Evolutionary conservation across 768 basidiomycete species (phyloP).

Genomic region (Mycena indigotica): DNA sequence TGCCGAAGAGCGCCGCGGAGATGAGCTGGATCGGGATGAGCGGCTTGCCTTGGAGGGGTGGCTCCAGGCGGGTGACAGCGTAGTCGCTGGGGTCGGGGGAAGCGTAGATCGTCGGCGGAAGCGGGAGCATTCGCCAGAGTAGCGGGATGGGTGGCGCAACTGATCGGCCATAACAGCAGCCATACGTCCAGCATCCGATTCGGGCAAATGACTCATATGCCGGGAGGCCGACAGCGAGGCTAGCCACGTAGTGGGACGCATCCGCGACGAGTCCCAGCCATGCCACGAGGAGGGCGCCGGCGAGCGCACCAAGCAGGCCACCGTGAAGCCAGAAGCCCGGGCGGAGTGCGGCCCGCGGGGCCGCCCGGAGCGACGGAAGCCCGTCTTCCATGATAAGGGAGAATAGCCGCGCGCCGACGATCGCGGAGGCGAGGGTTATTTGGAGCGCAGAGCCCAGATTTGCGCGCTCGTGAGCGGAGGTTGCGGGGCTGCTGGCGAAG

Average conservation of each 20-base stretch:
- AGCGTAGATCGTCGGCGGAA: background rate
- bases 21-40: conserved; percentile 24
- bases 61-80: conserved; percentile 22
- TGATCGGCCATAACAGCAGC: conserved; percentile 24
- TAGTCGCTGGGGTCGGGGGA: conserved; percentile 11
- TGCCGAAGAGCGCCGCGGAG: conserved; percentile 22
- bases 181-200: conserved; percentile 24
- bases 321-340: conserved; percentile 27
- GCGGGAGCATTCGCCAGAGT: background rate
- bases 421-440: conserved; percentile 17
- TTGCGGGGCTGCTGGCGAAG: conserved; percentile 14
- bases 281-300: conserved; percentile 9
- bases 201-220: conserved; percentile 24
- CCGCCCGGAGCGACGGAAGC: conserved; percentile 4
- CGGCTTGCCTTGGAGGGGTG: conserved; percentile 16
- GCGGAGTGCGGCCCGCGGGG: conserved; percentile 18
- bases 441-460: conserved; percentile 10
- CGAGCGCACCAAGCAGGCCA: conserved; percentile 16
- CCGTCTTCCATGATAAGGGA: conserved; percentile 24
- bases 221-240: conserved; percentile 23
- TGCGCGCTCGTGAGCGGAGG: conserved; percentile 7
- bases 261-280: conserved; percentile 9
- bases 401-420: conserved; percentile 20
- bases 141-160: background rate
- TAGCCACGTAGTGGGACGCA: conserved; percentile 13